Percentiles rank a stretch among this genome's conserved stretches.
These are phyloP conservation scores for Aspergillaceae sp. DNA, from an alignment of 2,329 filamentous ascomycete genomes.

Conservation along the genomic window DNA sequence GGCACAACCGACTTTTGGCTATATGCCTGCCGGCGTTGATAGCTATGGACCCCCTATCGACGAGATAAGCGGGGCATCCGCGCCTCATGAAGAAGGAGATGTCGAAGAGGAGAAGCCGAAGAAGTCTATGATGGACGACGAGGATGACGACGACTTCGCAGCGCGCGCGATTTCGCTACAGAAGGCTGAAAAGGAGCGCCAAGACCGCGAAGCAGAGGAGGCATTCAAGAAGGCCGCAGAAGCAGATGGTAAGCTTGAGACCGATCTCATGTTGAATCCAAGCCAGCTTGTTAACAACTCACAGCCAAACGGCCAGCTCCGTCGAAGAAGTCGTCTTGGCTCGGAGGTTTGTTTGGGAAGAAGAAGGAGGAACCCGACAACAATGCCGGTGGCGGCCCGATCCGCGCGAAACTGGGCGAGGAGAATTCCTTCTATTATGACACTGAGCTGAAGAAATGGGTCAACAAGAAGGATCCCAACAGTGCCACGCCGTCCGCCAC, in stretches of 20 bases:
- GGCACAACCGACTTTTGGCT: constrained; percentile 22
- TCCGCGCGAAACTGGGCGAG: constrained; percentile 89
- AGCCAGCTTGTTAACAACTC: background rate
- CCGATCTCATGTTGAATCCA: background rate
- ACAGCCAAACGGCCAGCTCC: constrained; percentile 29
- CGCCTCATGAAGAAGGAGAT: constrained; percentile 43
- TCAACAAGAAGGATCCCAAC: constrained; percentile 81
- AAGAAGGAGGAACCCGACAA: constrained; percentile 59
- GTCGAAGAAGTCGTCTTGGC: constrained; percentile 39
- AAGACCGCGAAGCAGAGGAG: constrained; percentile 73
- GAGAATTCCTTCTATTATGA: constrained; percentile 91
- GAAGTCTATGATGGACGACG: constrained; percentile 73
- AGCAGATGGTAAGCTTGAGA: constrained; percentile 45
- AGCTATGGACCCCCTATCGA: constrained; percentile 32
- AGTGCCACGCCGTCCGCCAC: constrained; percentile 53
- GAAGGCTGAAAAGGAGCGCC: constrained; percentile 56
- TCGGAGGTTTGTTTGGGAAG: constrained; percentile 60
- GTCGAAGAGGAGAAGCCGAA: constrained; percentile 57
- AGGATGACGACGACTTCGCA: constrained; percentile 60
- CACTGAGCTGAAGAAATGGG: constrained; percentile 92
- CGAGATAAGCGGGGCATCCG: constrained; percentile 23
- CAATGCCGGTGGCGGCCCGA: constrained; percentile 46
- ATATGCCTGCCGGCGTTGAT: constrained; percentile 23
- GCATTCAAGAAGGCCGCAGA: constrained; percentile 77
- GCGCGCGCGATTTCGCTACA: constrained; percentile 44